Evolutionary conservation across 805 yeast genomes (phyloP).

Genomic region (Cyberlindnera maclurae): DNA sequence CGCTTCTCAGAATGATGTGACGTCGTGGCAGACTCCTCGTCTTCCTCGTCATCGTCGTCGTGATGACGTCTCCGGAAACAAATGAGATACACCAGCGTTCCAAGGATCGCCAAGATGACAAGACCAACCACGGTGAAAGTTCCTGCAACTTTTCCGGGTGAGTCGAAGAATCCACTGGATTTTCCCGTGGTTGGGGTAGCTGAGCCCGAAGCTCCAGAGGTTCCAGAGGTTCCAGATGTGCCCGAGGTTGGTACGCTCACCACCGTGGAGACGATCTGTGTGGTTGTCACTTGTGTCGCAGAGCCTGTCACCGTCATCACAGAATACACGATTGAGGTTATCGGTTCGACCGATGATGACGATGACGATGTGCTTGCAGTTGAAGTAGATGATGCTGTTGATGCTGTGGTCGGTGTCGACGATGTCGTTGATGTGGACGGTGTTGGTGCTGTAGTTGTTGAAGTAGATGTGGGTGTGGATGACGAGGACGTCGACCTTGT

Average conservation of each 20-base stretch:
- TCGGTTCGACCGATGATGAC: slow-evolving; percentile 13
- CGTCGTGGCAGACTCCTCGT: slow-evolving; percentile 6
- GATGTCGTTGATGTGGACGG: slow-evolving; percentile 15
- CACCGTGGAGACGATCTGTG: slow-evolving; percentile 22
- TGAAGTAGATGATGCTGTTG: slow-evolving; percentile 15
- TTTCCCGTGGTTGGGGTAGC: slow-evolving; percentile 16
- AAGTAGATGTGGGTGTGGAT: slow-evolving; percentile 5
- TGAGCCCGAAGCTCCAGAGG: slow-evolving; percentile 5
- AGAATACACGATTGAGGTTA: slow-evolving; percentile 29
- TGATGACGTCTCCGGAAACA: slow-evolving; percentile 23
- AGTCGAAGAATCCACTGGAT: slow-evolving; percentile 44
- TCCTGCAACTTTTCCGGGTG: slow-evolving; percentile 73
- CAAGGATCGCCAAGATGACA: slow-evolving; percentile 41
- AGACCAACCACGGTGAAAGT: slow-evolving; percentile 71
- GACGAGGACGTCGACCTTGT: background rate
- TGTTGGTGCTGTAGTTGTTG: slow-evolving; percentile 7
- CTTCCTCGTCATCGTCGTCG: slow-evolving; percentile 11
- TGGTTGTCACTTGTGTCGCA: slow-evolving; percentile 21
- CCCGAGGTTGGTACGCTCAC: slow-evolving; percentile 14
- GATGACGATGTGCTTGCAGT: slow-evolving; percentile 6
- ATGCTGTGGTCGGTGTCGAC: slow-evolving; percentile 22
- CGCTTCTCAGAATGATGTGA: slow-evolving; percentile 11
- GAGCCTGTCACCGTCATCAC: slow-evolving; percentile 30
- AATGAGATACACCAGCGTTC: slow-evolving; percentile 38
- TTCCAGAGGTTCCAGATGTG: no score